Evolutionary conservation across 257 asterid genomes (phyloP).

Genomic region (Parsonsia alboflavescens): DNA sequence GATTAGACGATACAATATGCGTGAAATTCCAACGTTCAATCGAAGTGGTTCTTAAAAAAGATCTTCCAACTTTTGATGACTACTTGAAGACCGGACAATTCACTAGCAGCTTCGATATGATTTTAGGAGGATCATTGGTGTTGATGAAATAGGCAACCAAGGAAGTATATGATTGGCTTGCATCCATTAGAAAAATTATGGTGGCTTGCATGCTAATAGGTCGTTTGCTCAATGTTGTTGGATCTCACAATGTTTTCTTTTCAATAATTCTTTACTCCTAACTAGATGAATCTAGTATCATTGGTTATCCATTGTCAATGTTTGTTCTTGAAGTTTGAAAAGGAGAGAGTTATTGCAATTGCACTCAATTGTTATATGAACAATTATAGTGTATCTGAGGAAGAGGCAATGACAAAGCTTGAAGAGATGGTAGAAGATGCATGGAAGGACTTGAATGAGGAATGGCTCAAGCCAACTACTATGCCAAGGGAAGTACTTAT

Average conservation of each 20-base stretch:
- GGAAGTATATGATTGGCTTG: constrained; percentile 9
- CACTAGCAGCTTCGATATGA: constrained; percentile 31
- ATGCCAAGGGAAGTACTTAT: too few relatives aligned
- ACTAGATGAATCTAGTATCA: too few relatives aligned
- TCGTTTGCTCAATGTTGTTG: constrained; percentile 6
- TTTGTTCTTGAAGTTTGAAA: constrained; percentile 26
- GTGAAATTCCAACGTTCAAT: constrained; percentile 34
- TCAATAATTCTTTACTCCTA: too few relatives aligned
- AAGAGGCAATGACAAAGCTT: too few relatives aligned
- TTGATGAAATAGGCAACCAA: constrained; percentile 18
- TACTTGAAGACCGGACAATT: constrained; percentile 34
- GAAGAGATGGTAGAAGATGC: too few relatives aligned
- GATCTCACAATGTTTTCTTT: constrained; percentile 8
- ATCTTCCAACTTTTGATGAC: constrained; percentile 39
- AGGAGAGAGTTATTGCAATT: too few relatives aligned
- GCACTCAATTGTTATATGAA: too few relatives aligned
- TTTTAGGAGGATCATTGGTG: constrained; percentile 24
- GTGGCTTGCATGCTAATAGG: neutral
- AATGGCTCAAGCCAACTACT: too few relatives aligned
- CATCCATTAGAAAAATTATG: constrained; percentile 3
- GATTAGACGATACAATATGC: constrained; percentile 1
- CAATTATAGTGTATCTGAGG: too few relatives aligned
- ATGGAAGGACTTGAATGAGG: too few relatives aligned
- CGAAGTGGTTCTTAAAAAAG: constrained; percentile 47
- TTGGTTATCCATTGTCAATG: too few relatives aligned